Evolutionary conservation across 305 asterid species (phyloP).

Genomic region (Fraxinus velutina): DNA sequence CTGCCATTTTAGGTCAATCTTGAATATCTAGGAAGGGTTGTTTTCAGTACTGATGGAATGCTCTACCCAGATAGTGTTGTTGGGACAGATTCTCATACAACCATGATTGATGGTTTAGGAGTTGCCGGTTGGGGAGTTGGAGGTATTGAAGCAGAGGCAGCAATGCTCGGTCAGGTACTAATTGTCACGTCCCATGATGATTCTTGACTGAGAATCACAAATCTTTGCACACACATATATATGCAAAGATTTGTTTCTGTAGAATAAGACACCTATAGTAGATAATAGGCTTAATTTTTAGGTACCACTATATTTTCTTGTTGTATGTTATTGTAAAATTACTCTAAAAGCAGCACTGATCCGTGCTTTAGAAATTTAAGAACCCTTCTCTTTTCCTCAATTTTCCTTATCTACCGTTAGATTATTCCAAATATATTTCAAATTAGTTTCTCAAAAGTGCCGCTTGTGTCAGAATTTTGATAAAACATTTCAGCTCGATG

Average conservation of each 20-base stretch:
- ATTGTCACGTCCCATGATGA: not conserved
- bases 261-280: not conserved
- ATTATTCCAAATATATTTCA: not conserved
- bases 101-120: constrained; percentile 91
- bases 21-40: constrained; percentile 87
- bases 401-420: not conserved
- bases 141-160: constrained; percentile 96
- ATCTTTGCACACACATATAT: not conserved
- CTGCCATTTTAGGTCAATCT: constrained; percentile 63
- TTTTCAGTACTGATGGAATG: constrained; percentile 67
- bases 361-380: not conserved
- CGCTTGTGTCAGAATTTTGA: not conserved
- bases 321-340: not conserved
- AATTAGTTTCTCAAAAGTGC: not conserved
- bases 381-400: not conserved
- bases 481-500: not conserved
- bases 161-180: constrained; percentile 88
- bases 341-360: not conserved
- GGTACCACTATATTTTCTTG: not conserved
- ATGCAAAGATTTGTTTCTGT: not conserved
- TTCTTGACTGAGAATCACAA: not conserved
- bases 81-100: constrained; percentile 91
- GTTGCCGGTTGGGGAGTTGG: constrained; percentile 99
- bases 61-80: constrained; percentile 92
- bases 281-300: not conserved